These are phyloP conservation scores for Trichoderma hamatum DNA, from an alignment of 2,329 filamentous ascomycete species.

Conservation along the genomic window DNA sequence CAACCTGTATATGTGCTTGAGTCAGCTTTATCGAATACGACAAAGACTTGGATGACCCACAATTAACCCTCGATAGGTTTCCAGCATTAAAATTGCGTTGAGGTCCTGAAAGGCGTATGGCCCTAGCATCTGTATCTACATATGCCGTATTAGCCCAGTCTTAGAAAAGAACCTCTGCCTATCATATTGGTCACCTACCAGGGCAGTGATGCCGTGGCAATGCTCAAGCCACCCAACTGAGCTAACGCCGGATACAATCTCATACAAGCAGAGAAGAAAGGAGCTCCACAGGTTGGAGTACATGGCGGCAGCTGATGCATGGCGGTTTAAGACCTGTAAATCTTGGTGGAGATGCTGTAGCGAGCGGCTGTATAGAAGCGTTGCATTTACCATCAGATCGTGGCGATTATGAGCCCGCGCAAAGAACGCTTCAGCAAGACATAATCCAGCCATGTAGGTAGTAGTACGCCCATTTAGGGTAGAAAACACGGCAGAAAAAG, in stretches of 20 bases:
- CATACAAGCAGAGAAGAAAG: slow-evolving; percentile 11
- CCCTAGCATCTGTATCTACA: slow-evolving; percentile 2
- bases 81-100: slow-evolving; percentile 3
- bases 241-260: not conserved
- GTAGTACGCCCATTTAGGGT: not conserved
- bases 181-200: not conserved
- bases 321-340: not conserved
- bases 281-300: slow-evolving; percentile 13
- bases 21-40: not conserved
- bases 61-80: slow-evolving; percentile 4
- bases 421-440: slow-evolving; percentile 5
- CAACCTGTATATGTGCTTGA: not conserved
- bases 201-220: not conserved
- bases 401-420: not conserved
- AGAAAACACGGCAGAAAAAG: not conserved
- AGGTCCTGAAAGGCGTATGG: not conserved
- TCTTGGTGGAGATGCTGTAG: slow-evolving; percentile 5
- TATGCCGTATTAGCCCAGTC: not conserved
- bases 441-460: not conserved
- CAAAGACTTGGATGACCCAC: not conserved
- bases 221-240: slow-evolving; percentile 5
- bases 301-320: not conserved
- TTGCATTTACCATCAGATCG: slow-evolving; percentile 4
- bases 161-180: not conserved
- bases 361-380: not conserved